phyloP scores from a whole-genome alignment of 1,284 basidiomycete genomes.

The Inonotus obliquus region DNA sequence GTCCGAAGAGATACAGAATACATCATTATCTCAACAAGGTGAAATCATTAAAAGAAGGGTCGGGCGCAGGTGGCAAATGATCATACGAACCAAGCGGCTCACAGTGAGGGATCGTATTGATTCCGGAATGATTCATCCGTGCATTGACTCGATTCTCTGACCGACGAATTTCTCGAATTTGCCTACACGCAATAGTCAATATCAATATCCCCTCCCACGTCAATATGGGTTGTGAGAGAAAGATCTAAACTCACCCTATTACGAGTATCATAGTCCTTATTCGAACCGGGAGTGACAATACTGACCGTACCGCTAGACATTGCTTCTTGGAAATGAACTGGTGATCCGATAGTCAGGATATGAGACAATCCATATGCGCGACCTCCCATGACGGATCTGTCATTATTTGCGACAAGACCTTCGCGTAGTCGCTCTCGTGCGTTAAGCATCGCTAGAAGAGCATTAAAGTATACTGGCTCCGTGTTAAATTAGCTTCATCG shows the following conservation, averaged over 20 bases:
- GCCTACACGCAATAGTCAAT: too few species aligned
- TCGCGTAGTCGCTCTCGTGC: conserved; percentile 7
- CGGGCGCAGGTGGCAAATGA: too few species aligned
- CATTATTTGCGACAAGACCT: neutral
- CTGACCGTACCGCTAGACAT: neutral
- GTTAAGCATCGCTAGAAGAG: conserved; percentile 11
- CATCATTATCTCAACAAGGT: too few species aligned
- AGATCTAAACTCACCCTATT: conserved; percentile 6
- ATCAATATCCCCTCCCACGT: too few species aligned
- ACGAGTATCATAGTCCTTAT: neutral
- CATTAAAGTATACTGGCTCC: conserved; percentile 13
- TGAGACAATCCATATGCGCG: neutral
- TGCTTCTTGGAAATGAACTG: neutral
- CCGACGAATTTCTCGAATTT: too few species aligned
- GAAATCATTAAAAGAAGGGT: too few species aligned
- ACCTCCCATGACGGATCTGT: neutral
- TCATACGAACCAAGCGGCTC: too few species aligned
- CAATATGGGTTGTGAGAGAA: too few species aligned
- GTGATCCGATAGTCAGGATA: neutral
- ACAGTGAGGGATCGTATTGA: too few species aligned
- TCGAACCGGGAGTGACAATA: neutral
- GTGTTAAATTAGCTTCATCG: neutral
- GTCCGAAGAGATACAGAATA: too few species aligned
- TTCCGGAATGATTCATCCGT: too few species aligned
- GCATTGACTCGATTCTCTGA: too few species aligned